Percentiles rank a stretch among this genome's conserved stretches.
These are phyloP conservation scores for Lasiosphaeria hispida DNA, from an alignment of 495 filamentous ascomycete species.

Conservation along the genomic window DNA sequence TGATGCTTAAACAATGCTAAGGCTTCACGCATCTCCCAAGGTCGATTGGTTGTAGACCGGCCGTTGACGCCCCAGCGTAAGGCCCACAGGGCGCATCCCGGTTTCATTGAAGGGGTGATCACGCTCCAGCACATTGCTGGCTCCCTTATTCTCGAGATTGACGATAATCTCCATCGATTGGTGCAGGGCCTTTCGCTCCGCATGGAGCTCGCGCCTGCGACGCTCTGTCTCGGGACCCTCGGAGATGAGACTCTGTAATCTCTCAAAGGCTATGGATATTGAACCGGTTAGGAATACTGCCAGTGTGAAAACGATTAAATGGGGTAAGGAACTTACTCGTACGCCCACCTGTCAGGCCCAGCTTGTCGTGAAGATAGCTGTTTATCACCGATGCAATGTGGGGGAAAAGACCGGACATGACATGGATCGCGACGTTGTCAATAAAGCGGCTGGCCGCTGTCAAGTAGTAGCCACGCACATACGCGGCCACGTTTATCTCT, in stretches of 20 bases:
- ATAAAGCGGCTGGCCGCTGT: conserved; percentile 50
- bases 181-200: conserved; percentile 39
- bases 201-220: conserved; percentile 32
- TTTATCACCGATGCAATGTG: conserved; percentile 31
- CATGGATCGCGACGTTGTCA: conserved; percentile 46
- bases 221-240: conserved; percentile 41
- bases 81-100: not conserved
- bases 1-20: too few species aligned
- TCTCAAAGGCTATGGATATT: conserved; percentile 21
- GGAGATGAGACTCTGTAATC: conserved; percentile 42
- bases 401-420: conserved; percentile 46
- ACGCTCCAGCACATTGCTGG: not conserved
- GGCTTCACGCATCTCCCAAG: too few species aligned
- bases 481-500: conserved; percentile 48
- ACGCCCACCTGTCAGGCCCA: conserved; percentile 33
- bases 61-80: not conserved
- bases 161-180: conserved; percentile 43
- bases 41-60: too few species aligned
- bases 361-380: conserved; percentile 37
- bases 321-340: conserved; percentile 20
- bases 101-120: not conserved
- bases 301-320: not conserved
- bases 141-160: conserved; percentile 21
- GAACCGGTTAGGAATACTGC: not conserved
- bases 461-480: conserved; percentile 53